A percentile compares a stretch with the other conserved stretches of the same genome.
phyloP scores from a whole-genome alignment of 495 filamentous ascomycete genomes.

The Xylaria castorea region DNA sequence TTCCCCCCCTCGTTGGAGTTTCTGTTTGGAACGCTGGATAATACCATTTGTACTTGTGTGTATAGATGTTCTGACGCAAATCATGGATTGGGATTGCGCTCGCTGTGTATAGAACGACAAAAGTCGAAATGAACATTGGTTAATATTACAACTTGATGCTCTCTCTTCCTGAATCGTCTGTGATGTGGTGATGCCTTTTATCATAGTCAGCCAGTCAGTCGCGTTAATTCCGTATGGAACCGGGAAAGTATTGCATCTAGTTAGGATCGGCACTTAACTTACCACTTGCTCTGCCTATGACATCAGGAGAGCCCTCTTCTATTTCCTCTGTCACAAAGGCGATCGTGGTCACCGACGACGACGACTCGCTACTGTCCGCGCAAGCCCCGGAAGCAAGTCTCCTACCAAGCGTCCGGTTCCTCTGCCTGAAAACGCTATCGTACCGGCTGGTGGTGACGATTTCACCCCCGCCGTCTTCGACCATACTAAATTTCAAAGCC shows the following conservation, averaged over 20 bases:
- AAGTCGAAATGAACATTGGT: neutral
- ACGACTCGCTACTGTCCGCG: too few relatives aligned
- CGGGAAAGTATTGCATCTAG: too few relatives aligned
- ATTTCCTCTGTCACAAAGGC: too few relatives aligned
- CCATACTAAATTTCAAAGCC: neutral
- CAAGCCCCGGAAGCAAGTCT: too few relatives aligned
- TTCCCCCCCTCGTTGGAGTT: neutral
- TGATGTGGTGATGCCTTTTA: neutral
- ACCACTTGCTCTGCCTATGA: too few relatives aligned
- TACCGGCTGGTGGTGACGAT: neutral
- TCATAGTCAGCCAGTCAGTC: neutral
- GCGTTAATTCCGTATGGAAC: neutral
- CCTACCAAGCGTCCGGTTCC: too few relatives aligned
- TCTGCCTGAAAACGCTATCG: neutral
- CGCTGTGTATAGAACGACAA: neutral
- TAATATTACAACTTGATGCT: neutral
- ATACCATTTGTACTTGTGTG: conserved; percentile 13
- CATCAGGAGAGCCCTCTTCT: too few relatives aligned
- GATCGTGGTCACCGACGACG: too few relatives aligned
- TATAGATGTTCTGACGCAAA: neutral
- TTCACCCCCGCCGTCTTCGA: neutral
- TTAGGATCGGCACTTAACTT: too few relatives aligned
- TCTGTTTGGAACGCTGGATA: conserved; percentile 1
- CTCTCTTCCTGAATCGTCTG: neutral
- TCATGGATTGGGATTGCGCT: neutral